phyloP scores from a whole-genome alignment of 2,329 filamentous ascomycete species.

The Fusarium humuli region DNA sequence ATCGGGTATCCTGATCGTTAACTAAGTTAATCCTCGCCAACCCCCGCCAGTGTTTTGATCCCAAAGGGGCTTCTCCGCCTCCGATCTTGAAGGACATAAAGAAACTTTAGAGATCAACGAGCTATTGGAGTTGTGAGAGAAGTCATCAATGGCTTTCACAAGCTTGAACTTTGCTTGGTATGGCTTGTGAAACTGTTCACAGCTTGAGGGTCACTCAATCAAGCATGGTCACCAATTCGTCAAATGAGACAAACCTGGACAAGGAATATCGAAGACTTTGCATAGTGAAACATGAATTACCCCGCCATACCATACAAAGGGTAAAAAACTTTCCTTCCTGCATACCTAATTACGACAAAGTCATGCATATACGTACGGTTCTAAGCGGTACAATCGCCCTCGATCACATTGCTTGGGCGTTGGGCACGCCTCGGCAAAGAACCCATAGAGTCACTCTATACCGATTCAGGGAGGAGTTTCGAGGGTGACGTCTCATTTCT shows the following conservation, averaged over 20 bases:
- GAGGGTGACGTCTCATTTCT: conserved; percentile 28
- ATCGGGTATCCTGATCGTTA: conserved; percentile 39
- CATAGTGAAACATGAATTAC: conserved; percentile 5
- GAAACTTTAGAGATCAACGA: neutral
- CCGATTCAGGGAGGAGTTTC: conserved; percentile 19
- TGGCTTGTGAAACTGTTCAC: conserved; percentile 1
- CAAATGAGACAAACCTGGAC: neutral
- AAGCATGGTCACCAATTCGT: neutral
- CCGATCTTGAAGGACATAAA: neutral
- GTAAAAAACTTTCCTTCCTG: conserved; percentile 16
- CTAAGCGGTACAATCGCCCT: neutral
- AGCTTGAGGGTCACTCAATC: neutral
- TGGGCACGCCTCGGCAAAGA: conserved; percentile 29
- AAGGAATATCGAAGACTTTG: neutral
- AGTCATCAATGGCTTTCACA: neutral
- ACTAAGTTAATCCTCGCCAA: conserved; percentile 2
- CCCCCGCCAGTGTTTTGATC: conserved; percentile 12
- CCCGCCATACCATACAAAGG: conserved; percentile 22
- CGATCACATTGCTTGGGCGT: neutral
- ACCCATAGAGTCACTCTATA: neutral
- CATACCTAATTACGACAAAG: conserved; percentile 1
- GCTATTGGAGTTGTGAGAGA: neutral
- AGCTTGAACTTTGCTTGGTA: neutral
- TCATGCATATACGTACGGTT: conserved; percentile 10
- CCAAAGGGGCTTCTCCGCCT: conserved; percentile 1